Base-by-base conservation (phyloP, 2,329 filamentous ascomycete genomes). In the Penicillium aurantiogriseum region DNA sequence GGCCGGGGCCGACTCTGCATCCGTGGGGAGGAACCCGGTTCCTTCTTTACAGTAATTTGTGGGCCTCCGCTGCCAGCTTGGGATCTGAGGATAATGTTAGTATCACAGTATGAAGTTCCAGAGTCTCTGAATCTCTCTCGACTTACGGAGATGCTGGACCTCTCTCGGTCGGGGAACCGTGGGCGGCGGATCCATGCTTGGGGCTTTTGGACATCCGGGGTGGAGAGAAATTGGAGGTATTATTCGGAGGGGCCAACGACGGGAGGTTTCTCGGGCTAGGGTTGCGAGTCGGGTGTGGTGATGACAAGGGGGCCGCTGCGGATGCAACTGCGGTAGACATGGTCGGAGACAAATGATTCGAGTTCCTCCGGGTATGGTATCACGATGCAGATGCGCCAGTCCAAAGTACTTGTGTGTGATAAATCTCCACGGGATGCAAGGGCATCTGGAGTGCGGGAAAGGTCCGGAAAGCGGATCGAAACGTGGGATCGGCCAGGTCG, bases 21-120 rank as follows among this genome's bases (percentile, higher is more conserved):
- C 62, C 89, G 89, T 53, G 93, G 93, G 46, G 93, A 97, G 42
- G 89, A 79, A 13, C 77, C 85, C 35, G 92, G 92, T 76, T 99
- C 94, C 77, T 97, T 97, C 82, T 97, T 97, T 58, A 99, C 92
- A 63, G 96, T 84, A 62, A 97, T 95, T 78, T 91, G 92, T 40
- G 90, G 90, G 58, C 81, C 77, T 50, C 81, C 74, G 21, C 10
- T 52, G 73, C 83, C 80, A 76, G 66, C 69, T 54, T 71, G 71
- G 4, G 70, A 72, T 33, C 69, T 71, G 49, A 38, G 25, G 40
- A 43, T 31, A 31, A 25, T 21, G 46, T 55, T 31, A 56, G 39
- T 23, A 23, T 5, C 23, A 23, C 23, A 23, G 23, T 19, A 46
- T 31, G 21, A 27, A 46, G n/a, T 31, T 27, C 39, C 21, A 17